Base-by-base conservation (phyloP, 2,329 filamentous ascomycete genomes). In the Nigrospora osmanthi region DNA sequence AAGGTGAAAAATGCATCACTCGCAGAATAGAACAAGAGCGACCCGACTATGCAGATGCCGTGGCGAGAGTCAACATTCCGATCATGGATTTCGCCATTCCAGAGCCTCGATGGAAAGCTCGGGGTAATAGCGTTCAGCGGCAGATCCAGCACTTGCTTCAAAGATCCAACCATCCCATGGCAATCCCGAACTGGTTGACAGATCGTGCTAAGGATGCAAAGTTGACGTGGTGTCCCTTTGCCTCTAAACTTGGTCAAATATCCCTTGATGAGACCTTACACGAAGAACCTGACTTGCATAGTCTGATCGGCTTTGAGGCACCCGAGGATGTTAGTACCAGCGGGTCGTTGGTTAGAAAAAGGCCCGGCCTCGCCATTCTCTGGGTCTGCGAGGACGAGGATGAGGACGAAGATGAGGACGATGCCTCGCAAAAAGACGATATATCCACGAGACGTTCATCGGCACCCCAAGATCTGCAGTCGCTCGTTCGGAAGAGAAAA, bases 141-240 rank as follows among this genome's bases (percentile, higher is more conserved):
- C 56, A 60, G 23, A 40, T 59, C 12, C 31, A 38, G 11, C 54
- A 43, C 39, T 41, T 60, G 30, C 23, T 28, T 28, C 31, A 39
- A 16, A 36, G 45, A 30, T 40, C 40, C 3, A 43, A 40, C 28
- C 36, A 23, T 3, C 36, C 42, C 3, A 44, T 48, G 16, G 42
- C 46, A 1, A 16, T 58, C 13, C 43, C 51, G 15, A 19, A 30
- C 12, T 58, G 51, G 46, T 44, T 46, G 14, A 53, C 45, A 30
- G 35, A 52, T 16, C 35, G 40, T 6, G 38, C 47, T 31, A 40
- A 35, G 19, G 52, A 60, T 34, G 42, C 38, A 43, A 42, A 52
- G 32, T 50, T 62, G 42, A 46, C 51, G 11, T 62, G 59, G 60
- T 49, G 48, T 13, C 57, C 58, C 2, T 58, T 62, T 36, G 45